These are phyloP conservation scores for Xylariaceae sp. DNA, from an alignment of 2,329 filamentous ascomycete species.

Conservation along the genomic window DNA sequence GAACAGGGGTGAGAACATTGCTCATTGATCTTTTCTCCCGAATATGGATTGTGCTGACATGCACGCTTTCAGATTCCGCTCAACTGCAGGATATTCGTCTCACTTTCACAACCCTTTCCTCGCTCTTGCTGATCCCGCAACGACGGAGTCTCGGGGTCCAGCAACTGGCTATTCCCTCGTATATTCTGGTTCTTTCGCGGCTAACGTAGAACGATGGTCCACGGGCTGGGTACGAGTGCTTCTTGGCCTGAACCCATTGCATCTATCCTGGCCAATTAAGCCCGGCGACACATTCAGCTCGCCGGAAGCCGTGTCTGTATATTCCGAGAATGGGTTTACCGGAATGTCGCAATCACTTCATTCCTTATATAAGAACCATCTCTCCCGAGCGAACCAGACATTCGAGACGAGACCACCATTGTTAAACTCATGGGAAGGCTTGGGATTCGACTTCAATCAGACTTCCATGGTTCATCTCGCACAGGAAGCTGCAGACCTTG, in stretches of 20 bases:
- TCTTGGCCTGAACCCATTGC: conserved; percentile 59
- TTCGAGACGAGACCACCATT: conserved; percentile 49
- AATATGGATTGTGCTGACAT: conserved; percentile 2
- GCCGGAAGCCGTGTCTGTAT: conserved; percentile 62
- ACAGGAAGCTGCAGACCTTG: conserved; percentile 54
- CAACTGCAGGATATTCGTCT: conserved; percentile 60
- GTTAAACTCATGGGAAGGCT: conserved; percentile 66
- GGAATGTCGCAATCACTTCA: conserved; percentile 63
- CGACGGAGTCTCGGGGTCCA: conserved; percentile 60
- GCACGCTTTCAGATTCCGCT: conserved; percentile 51
- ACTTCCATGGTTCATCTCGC: conserved; percentile 55
- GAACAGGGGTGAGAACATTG: conserved; percentile 44
- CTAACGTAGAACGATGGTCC: conserved; percentile 60
- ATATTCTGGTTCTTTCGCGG: conserved; percentile 62
- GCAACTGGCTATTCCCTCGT: conserved; percentile 65
- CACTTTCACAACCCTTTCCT: conserved; percentile 66
- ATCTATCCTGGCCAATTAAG: conserved; percentile 56
- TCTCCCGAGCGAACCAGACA: conserved; percentile 53
- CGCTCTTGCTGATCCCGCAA: conserved; percentile 51
- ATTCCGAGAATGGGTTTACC: conserved; percentile 56
- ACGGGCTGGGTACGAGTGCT: conserved; percentile 60
- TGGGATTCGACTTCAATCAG: conserved; percentile 58
- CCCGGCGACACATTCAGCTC: conserved; percentile 58
- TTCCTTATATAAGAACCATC: conserved; percentile 58
- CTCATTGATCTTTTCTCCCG: not conserved